A percentile compares a stretch with the other conserved stretches of the same genome.
phyloP scores from a whole-genome alignment of 2,329 filamentous ascomycete genomes.

The Ophiostoma sp. region DNA sequence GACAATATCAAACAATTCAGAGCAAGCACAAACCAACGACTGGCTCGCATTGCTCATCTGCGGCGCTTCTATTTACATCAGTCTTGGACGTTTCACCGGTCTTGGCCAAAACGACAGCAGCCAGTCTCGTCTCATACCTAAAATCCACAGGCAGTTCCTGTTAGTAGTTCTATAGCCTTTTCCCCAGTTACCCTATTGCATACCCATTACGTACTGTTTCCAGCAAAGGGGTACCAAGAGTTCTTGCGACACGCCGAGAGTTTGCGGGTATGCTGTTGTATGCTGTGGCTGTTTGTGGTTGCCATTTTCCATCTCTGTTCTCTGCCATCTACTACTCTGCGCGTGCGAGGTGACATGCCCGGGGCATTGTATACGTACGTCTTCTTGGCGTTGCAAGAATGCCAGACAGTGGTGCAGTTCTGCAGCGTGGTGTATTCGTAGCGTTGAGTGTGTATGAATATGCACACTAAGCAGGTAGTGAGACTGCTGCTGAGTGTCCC shows the following conservation, averaged over 20 bases:
- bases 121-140: neutral
- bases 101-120: slow-evolving; percentile 13
- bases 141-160: neutral
- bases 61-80: slow-evolving; percentile 4
- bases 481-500: neutral
- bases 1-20: neutral
- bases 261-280: neutral
- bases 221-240: slow-evolving; percentile 7
- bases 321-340: too few relatives aligned
- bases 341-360: neutral
- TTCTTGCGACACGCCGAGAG: slow-evolving; percentile 13
- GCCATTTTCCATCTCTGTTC: too few relatives aligned
- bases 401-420: neutral
- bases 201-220: slow-evolving; percentile 3
- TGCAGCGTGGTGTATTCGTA: too few relatives aligned
- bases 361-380: neutral
- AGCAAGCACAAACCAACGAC: neutral
- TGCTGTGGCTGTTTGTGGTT: too few relatives aligned
- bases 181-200: neutral
- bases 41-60: neutral
- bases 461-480: neutral
- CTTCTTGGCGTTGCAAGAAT: neutral
- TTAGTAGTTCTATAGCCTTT: too few relatives aligned
- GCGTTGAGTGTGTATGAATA: too few relatives aligned
- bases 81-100: slow-evolving; percentile 13